phyloP scores from a whole-genome alignment of 176 grass and related monocot species.

The Phragmites australis region DNA sequence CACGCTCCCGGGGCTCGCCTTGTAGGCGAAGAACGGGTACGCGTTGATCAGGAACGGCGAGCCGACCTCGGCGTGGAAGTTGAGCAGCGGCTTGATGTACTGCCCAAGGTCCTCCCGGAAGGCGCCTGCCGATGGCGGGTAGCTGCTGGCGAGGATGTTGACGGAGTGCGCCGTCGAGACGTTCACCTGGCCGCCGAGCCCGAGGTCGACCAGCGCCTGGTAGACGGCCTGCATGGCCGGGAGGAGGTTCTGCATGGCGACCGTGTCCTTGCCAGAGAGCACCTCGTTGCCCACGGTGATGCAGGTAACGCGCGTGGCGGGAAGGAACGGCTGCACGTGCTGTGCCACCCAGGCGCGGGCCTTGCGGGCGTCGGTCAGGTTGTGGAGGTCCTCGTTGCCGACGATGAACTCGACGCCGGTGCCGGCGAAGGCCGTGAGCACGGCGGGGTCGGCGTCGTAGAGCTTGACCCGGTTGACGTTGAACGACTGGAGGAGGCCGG shows the following conservation, averaged over 20 bases:
- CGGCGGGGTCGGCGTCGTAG: conserved; percentile 66
- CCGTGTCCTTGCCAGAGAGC: conserved; percentile 44
- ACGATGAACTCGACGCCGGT: conserved; percentile 77
- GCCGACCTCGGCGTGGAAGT: conserved; percentile 49
- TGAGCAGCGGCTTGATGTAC: conserved; percentile 63
- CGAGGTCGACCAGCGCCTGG: conserved; percentile 58
- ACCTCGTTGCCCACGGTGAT: conserved; percentile 81
- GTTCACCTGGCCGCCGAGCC: conserved; percentile 49
- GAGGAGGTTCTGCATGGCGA: conserved; percentile 55
- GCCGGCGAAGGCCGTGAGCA: conserved; percentile 64
- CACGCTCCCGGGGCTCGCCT: conserved; percentile 44
- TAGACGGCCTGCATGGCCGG: conserved; percentile 72
- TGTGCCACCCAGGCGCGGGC: conserved; percentile 62
- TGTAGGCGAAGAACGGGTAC: conserved; percentile 92
- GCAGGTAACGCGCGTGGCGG: conserved; percentile 62
- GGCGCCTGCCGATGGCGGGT: conserved; percentile 70
- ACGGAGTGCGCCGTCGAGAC: conserved; percentile 69
- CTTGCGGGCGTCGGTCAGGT: conserved; percentile 39
- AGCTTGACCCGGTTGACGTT: conserved; percentile 71
- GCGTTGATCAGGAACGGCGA: conserved; percentile 83
- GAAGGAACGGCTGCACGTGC: conserved; percentile 68
- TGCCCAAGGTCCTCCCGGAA: conserved; percentile 52
- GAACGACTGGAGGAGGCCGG: conserved; percentile 53
- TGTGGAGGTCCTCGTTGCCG: conserved; percentile 50
- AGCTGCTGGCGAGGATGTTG: conserved; percentile 58